Evolutionary conservation across 257 asterid species (phyloP).

Genomic region (Nicotiana tabacum): DNA sequence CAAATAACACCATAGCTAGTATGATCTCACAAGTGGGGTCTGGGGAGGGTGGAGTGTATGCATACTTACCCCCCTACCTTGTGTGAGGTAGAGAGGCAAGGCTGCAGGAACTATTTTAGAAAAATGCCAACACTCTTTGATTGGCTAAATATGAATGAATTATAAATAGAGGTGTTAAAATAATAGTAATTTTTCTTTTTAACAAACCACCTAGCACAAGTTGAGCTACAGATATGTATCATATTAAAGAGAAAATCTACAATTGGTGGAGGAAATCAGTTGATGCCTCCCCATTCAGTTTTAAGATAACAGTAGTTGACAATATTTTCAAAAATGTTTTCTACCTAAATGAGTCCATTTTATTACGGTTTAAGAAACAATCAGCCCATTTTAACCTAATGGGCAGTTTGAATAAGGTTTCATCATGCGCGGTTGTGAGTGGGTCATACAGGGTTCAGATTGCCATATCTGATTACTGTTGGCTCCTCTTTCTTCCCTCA

Average conservation of each 20-base stretch:
- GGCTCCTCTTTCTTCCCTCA: background rate
- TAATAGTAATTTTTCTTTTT: too few species aligned
- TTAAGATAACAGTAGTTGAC: background rate
- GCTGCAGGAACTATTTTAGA: background rate
- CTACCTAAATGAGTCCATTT: background rate
- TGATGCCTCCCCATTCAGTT: background rate
- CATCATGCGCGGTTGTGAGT: background rate
- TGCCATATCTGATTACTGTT: background rate
- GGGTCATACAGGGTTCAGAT: background rate
- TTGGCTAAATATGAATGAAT: background rate
- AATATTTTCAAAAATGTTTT: too few species aligned
- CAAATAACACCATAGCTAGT: background rate
- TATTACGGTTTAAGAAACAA: background rate
- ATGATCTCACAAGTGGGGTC: too few species aligned
- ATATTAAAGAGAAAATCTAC: background rate
- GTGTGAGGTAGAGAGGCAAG: background rate
- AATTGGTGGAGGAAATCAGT: background rate
- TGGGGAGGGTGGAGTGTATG: too few species aligned
- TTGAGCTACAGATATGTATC: too few species aligned
- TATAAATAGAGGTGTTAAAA: background rate
- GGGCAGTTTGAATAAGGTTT: background rate
- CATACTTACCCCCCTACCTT: too few species aligned
- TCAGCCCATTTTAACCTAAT: background rate
- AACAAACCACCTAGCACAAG: background rate
- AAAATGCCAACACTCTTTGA: background rate